A percentile compares a stretch with the other conserved stretches of the same genome.
These are phyloP conservation scores for Sclerotinia minor DNA, from an alignment of 2,329 filamentous ascomycete genomes.

Conservation along the genomic window DNA sequence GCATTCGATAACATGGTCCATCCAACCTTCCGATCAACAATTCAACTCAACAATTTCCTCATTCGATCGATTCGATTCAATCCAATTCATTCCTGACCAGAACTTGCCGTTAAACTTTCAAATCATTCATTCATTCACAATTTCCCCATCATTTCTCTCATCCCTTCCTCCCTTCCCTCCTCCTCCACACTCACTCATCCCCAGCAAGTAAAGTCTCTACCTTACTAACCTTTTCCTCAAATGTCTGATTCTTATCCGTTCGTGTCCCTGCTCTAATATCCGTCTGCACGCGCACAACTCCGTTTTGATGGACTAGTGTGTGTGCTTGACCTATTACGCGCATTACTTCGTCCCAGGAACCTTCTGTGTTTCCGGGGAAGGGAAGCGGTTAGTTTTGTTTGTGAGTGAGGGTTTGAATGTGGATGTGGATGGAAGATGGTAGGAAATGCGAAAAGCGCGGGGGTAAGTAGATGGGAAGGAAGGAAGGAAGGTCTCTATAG, in stretches of 20 bases:
- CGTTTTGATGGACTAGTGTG: slow-evolving; percentile 70
- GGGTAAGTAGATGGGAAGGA: no score
- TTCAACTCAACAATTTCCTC: not conserved
- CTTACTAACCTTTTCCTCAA: slow-evolving; percentile 40
- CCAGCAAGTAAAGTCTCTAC: slow-evolving; percentile 39
- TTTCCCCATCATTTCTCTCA: not conserved
- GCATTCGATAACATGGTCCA: no score
- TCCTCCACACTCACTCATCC: slow-evolving; percentile 24
- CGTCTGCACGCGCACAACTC: slow-evolving; percentile 81
- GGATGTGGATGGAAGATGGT: not conserved
- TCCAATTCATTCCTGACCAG: no score
- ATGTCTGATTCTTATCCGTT: slow-evolving; percentile 41
- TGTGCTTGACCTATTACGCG: slow-evolving; percentile 83
- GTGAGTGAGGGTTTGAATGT: not conserved
- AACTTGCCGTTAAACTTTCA: no score
- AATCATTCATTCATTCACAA: not conserved
- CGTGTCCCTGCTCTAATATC: slow-evolving; percentile 79
- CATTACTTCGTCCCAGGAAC: slow-evolving; percentile 87
- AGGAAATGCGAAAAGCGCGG: no score
- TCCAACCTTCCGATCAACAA: no score
- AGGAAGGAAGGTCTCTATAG: no score
- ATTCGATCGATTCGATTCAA: no score
- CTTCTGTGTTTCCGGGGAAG: slow-evolving; percentile 58
- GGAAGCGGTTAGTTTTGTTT: not conserved
- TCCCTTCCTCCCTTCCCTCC: not conserved